These are phyloP conservation scores for Spinacia oleracea DNA, from an alignment of 179 eudicot genomes.

Conservation along the genomic window DNA sequence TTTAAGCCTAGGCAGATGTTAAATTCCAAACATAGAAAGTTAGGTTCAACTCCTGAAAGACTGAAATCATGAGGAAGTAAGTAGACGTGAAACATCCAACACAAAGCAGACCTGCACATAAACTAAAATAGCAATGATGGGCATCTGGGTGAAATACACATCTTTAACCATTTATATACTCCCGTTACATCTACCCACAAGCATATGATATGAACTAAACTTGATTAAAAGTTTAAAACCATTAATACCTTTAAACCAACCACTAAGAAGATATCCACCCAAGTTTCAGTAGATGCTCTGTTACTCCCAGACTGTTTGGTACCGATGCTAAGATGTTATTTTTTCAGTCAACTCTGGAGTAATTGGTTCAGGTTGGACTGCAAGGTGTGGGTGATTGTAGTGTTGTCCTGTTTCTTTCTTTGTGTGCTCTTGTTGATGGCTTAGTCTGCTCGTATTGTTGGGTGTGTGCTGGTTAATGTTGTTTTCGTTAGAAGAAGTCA, in stretches of 20 bases:
- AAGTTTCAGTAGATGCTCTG: too few relatives aligned
- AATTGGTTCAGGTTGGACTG: too few relatives aligned
- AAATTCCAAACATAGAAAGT: conserved; percentile 54
- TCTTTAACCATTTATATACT: conserved; percentile 27
- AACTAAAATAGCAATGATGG: conserved; percentile 85
- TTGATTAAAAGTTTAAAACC: conserved; percentile 22
- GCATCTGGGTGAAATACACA: conserved; percentile 51
- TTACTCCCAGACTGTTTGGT: too few relatives aligned
- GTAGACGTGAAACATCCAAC: conserved; percentile 65
- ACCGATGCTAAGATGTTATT: too few relatives aligned
- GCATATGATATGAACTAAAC: conserved; percentile 15
- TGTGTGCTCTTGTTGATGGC: too few relatives aligned
- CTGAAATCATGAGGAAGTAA: conserved; percentile 69
- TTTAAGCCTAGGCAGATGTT: conserved; percentile 25
- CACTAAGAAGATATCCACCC: conserved; percentile 22
- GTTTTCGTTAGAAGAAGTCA: too few relatives aligned
- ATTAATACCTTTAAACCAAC: conserved; percentile 24
- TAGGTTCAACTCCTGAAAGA: conserved; percentile 68
- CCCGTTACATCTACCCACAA: conserved; percentile 25
- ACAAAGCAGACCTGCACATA: conserved; percentile 86
- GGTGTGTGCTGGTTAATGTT: too few relatives aligned
- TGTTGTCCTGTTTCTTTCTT: too few relatives aligned
- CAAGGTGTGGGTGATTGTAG: too few relatives aligned
- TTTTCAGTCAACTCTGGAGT: too few relatives aligned
- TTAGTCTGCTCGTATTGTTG: too few relatives aligned